A percentile compares a stretch with the other conserved stretches of the same genome.
These are phyloP conservation scores for Paraleonurus japonicus DNA, from an alignment of 257 asterid species.

Conservation along the genomic window DNA sequence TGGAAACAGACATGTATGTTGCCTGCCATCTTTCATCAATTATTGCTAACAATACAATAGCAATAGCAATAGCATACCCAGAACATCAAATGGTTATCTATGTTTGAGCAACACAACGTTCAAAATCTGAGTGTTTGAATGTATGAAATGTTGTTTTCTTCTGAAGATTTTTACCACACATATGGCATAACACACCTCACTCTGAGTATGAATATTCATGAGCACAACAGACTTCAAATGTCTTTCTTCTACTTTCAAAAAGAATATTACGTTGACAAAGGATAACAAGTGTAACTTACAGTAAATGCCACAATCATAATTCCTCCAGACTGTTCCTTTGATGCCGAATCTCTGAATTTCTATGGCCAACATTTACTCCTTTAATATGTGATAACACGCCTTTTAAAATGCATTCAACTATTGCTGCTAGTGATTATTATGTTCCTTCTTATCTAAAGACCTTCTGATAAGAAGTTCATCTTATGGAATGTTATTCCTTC, in stretches of 20 bases:
- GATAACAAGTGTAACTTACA: constrained; percentile 8
- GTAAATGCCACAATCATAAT: constrained; percentile 2
- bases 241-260: constrained; percentile 1
- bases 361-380: constrained; percentile 25
- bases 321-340: constrained; percentile 14
- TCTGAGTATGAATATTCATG: background rate
- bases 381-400: constrained; percentile 4
- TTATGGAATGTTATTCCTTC: constrained; percentile 37
- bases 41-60: background rate
- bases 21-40: constrained; percentile 21
- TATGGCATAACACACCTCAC: background rate
- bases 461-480: constrained; percentile 40
- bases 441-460: constrained; percentile 38
- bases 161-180: constrained; percentile 2
- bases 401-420: constrained; percentile 8
- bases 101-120: background rate
- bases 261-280: constrained; percentile 19
- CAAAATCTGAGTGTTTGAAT: background rate
- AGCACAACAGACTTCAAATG: background rate
- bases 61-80: background rate
- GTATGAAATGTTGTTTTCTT: background rate
- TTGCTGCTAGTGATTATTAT: constrained; percentile 23
- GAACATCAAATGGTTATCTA: background rate
- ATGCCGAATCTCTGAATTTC: constrained; percentile 21
- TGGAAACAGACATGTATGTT: background rate